Evolutionary conservation across 306 rosid genomes (phyloP), one percentile per base, ranked within the genome.

Genomic region (Cotoneaster glaucophyllus): DNA sequence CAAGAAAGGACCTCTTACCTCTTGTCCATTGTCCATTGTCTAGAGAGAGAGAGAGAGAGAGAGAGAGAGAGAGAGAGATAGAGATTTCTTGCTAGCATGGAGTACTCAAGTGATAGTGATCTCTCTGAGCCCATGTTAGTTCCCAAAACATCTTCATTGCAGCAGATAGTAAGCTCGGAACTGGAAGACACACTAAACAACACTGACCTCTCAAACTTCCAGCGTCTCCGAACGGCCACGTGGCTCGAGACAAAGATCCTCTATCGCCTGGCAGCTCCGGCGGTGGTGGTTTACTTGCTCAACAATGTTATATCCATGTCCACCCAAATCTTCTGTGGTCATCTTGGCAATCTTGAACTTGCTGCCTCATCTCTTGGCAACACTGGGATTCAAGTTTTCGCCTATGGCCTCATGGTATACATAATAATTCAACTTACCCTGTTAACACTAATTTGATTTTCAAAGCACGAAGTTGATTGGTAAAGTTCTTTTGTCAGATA

Each of bases 331-430:
- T 77, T 70, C 67, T 81, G 84, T 44, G 91, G 91, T 67, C 91
- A 85, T 68, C 91, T 88, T 34, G 91, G 91, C 61, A 88, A 88
- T 41, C 91, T 85, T 48, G 8, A 85, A 76, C 87, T 83, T 5
- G 91, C 91, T 3, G 89, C 87, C 11, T 74, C 85, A 10, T 83
- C 80, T 48, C 91, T 88, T 19, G 91, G 91, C 71, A 88, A 85
- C 82, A 79, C 44, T 7, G 91, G 91, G 66, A 85, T 88, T 79
- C 91, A 88, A 85, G 50, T 85, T 22, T 88, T 88, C 53, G 85
- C 89, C 67, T 88, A 74, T 54, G 87, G 91, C 37, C 81, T 85
- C 71, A 85, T 88, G 91, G 91, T 87, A 34, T 34, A 69, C 24
- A 4, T 19, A 48, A 5, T n/a, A 25, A 4, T 41, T 69, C 12